phyloP scores from a whole-genome alignment of 2,329 filamentous ascomycete genomes.

The Anthostomella pinea region DNA sequence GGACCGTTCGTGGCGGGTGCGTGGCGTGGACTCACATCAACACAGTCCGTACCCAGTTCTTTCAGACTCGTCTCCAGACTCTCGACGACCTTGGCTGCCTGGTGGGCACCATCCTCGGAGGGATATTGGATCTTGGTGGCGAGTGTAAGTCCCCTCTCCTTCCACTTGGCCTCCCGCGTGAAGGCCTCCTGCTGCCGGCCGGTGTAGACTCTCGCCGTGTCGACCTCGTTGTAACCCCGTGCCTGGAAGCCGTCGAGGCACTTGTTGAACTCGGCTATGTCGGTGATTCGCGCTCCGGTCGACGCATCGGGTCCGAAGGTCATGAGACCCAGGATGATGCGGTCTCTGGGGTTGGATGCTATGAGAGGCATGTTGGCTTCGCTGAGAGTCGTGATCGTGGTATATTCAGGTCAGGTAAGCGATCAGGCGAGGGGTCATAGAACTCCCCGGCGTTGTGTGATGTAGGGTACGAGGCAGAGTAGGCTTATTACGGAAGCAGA shows the following conservation, averaged over 20 bases:
- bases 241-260: slow-evolving; percentile 72
- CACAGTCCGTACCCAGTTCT: slow-evolving; percentile 68
- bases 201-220: slow-evolving; percentile 76
- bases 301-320: slow-evolving; percentile 68
- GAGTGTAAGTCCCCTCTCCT: slow-evolving; percentile 71
- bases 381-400: no score
- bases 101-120: slow-evolving; percentile 54
- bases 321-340: slow-evolving; percentile 83
- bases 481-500: no score
- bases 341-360: slow-evolving; percentile 49
- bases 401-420: no score
- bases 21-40: slow-evolving; percentile 62
- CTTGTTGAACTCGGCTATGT: slow-evolving; percentile 63
- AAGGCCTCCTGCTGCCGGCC: slow-evolving; percentile 74
- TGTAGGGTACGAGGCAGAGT: no score
- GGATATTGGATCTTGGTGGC: slow-evolving; percentile 78
- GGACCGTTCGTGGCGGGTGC: no score
- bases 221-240: slow-evolving; percentile 80
- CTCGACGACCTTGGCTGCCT: slow-evolving; percentile 59
- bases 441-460: no score
- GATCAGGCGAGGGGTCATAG: no score
- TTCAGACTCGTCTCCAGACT: slow-evolving; percentile 66
- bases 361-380: slow-evolving; percentile 48
- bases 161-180: slow-evolving; percentile 72
- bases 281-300: slow-evolving; percentile 69